Base-by-base conservation (phyloP, 2,329 filamentous ascomycete genomes). In the Chrysosporium keratinophilum region DNA sequence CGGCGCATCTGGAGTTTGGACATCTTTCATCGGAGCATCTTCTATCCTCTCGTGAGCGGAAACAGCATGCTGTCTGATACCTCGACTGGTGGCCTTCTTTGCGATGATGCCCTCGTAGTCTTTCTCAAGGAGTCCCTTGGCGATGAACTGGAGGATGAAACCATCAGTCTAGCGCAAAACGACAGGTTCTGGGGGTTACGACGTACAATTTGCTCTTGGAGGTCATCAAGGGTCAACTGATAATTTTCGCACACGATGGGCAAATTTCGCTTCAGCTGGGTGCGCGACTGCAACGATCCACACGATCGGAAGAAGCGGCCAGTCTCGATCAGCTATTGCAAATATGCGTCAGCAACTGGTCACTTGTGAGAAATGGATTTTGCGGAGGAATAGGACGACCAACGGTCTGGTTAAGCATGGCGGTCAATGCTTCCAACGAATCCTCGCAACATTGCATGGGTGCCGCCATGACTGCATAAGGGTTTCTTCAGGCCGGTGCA, bases 151-250 rank as follows among this genome's bases (percentile, higher is more conserved):
- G 6, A 42, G 46, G n/a, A 42, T 31, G 43, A 23, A 46, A 35
- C n/a, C 3, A 10, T 37, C 35, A 37, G 37, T 41, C 20, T 23
- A 43, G 19, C 50, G 31, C 28, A 34, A 44, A 35, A 28, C 7
- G 19, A 12, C 33, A 54, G 11, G 62, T 9, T 23, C 4, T 19
- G 7, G 42, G 28, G 15, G 19, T 15, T 14, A 5, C n/a, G n/a
- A 54, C 69, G 52, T 65, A 72, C 70, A 59, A 73, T 72, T 55
- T 72, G 69, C 53, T 72, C 67, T 10, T 69, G 71, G 28, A 73
- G 60, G 43, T 62, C 64, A 55, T 73, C 70, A 20, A 73, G 56
- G 6, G 70, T 69, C 45, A 57, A 59, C 52, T 72, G 70, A 51
- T 71, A 71, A 46, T 67, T 62, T 39, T 71, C 69, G 54, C 70